These are phyloP conservation scores for Adansonia digitata DNA, from an alignment of 345 rosid species.

Conservation along the genomic window DNA sequence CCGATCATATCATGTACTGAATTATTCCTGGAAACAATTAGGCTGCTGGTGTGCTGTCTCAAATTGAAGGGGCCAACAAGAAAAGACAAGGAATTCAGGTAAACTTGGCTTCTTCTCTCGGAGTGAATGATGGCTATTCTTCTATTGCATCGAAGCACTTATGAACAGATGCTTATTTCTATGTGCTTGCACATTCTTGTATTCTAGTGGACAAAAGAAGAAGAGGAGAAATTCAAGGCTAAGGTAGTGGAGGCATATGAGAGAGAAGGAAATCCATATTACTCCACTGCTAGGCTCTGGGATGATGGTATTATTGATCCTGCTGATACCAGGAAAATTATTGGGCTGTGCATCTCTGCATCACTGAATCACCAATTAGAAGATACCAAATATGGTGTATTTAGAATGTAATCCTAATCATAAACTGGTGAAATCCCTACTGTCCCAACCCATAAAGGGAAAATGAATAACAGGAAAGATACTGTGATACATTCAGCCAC, in stretches of 20 bases:
- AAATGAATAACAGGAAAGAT: not conserved
- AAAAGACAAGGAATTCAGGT: constrained; percentile 84
- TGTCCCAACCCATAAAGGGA: not conserved
- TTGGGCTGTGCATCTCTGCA: constrained; percentile 71
- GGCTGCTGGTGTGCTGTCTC: constrained; percentile 96
- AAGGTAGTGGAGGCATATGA: constrained; percentile 76
- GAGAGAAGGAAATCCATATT: constrained; percentile 74
- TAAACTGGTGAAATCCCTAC: too few relatives aligned
- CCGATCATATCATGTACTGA: not conserved
- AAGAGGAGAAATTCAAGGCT: constrained; percentile 62
- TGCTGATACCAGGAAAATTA: constrained; percentile 69
- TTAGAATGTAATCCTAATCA: constrained; percentile 95
- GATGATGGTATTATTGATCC: constrained; percentile 95
- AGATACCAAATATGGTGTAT: constrained; percentile 66
- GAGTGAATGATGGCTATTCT: not conserved
- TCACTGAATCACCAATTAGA: constrained; percentile 48
- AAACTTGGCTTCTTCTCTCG: not conserved
- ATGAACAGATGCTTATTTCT: not conserved
- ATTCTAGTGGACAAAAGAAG: constrained; percentile 74
- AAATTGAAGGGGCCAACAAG: constrained; percentile 81
- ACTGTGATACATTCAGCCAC: not conserved
- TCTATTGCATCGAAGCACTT: not conserved
- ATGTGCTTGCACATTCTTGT: not conserved
- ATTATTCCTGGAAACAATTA: constrained; percentile 22
- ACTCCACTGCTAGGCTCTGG: constrained; percentile 92